Evolutionary conservation across 2,329 filamentous ascomycete genomes (phyloP), one percentile per base, ranked within the genome.

Genomic region (Nemania bipapillata): DNA sequence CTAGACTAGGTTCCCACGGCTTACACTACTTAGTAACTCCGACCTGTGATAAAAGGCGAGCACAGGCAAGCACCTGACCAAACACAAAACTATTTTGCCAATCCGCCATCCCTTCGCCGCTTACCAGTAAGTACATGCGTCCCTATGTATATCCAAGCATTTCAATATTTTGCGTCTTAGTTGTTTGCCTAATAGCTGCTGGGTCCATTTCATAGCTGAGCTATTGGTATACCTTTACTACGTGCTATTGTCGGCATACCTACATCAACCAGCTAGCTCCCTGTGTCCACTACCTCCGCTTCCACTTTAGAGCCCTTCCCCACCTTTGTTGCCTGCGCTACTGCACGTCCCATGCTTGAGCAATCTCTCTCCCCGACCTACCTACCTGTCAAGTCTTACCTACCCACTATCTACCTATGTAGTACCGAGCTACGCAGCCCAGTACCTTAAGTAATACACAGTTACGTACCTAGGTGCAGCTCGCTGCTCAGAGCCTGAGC

Each of bases 251-350:
- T 9, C 30, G 30, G 4, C 30, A 32, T 32, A 32, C 37, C 7
- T 17, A 12, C 3, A 3, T 40, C 2, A n/a, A 12, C 12, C 37
- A 3, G 11, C 40, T 15, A 45, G 40, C 47, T 32, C 17, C n/a
- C 22, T 22, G 37, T 52, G 55, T 42, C 61, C 56, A 53, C 45
- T 64, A 58, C 61, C 68, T 70, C 68, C 65, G 58, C 65, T 63
- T 65, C 49, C 47, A n/a, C n/a, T n/a, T 42, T 37, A 49, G 20
- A 40, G 4, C 26, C 49, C 22, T 28, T 67, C 64, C 15, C 68
- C 61, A 65, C 68, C 37, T 22, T 53, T 59, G 22, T 56, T 54
- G 60, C 64, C 57, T 68, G 65, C 61, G 65, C 68, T 70, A 70
- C 58, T 65, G 65, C 68, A 68, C 61, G 52, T 53, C 24, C 64